Percentiles rank a stretch among this genome's conserved stretches.
Evolutionary conservation across 148 eudicot genomes (phyloP).

Genomic region (Polygonum aviculare): DNA sequence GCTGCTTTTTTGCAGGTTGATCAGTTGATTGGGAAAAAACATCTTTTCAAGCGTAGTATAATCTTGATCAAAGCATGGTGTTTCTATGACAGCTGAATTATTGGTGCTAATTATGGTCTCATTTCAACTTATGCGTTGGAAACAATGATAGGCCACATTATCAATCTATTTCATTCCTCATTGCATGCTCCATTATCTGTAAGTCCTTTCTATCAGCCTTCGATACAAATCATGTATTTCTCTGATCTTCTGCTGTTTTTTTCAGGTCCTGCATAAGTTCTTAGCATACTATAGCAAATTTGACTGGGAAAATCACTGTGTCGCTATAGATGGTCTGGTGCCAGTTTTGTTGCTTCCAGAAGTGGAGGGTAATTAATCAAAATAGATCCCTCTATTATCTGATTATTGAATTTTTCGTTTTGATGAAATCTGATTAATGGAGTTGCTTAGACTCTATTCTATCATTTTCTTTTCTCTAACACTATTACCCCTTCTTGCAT

Average conservation of each 20-base stretch:
- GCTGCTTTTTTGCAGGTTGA: conserved; percentile 28
- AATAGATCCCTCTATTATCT: too few species aligned
- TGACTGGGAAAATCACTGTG: too few species aligned
- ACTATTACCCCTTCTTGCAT: conserved; percentile 11
- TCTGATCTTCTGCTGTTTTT: too few species aligned
- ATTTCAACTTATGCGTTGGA: conserved; percentile 57
- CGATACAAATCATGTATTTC: background rate
- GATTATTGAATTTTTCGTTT: too few species aligned
- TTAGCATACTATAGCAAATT: too few species aligned
- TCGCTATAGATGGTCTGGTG: too few species aligned
- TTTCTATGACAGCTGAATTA: conserved; percentile 46
- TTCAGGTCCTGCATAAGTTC: too few species aligned
- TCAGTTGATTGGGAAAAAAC: conserved; percentile 34
- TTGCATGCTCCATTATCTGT: conserved; percentile 38
- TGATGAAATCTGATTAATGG: too few species aligned
- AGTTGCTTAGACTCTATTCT: too few species aligned
- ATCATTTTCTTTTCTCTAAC: too few species aligned
- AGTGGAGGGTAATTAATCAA: too few species aligned
- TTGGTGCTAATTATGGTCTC: conserved; percentile 45
- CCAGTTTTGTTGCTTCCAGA: too few species aligned
- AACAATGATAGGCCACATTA: conserved; percentile 36
- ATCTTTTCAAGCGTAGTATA: conserved; percentile 50
- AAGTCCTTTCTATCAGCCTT: conserved; percentile 6
- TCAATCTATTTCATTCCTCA: conserved; percentile 34
- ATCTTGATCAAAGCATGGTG: conserved; percentile 59